These are phyloP conservation scores for Potentilla sterilis DNA, from an alignment of 306 rosid species.

Conservation along the genomic window DNA sequence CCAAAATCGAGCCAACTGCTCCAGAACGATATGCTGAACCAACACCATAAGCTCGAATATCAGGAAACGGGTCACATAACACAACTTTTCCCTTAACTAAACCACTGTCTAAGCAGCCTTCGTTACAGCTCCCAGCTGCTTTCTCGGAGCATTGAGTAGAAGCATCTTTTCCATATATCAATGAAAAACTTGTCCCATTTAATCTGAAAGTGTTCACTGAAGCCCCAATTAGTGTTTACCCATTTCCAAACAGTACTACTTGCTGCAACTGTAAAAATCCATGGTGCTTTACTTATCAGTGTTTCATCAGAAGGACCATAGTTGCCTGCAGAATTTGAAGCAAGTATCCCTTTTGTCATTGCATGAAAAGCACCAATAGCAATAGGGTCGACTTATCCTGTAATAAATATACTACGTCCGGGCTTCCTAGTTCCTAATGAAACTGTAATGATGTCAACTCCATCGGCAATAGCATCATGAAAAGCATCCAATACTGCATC, in stretches of 20 bases:
- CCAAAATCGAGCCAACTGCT: neutral
- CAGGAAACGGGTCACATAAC: neutral
- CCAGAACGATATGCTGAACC: neutral
- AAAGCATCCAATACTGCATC: slow-evolving; percentile 6
- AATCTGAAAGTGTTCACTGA: slow-evolving; percentile 10
- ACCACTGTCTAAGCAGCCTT: neutral
- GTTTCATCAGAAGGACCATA: neutral
- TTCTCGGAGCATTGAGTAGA: neutral
- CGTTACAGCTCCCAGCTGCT: neutral
- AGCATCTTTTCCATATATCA: slow-evolving; percentile 14
- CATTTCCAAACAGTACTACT: neutral
- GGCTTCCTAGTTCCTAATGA: neutral
- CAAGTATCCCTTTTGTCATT: slow-evolving; percentile 3
- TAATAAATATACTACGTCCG: neutral
- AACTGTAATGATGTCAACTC: slow-evolving; percentile 5
- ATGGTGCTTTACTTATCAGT: neutral
- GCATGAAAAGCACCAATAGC: slow-evolving; percentile 12
- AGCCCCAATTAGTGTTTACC: neutral
- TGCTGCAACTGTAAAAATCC: neutral
- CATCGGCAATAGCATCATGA: slow-evolving; percentile 11
- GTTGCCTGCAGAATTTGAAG: neutral
- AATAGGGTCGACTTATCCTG: neutral
- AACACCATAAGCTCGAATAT: neutral
- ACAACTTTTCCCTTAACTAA: slow-evolving; percentile 11
- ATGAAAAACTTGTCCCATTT: neutral